Percentiles rank a stretch among this genome's conserved stretches.
These are phyloP conservation scores for Cutaneotrichosporon cavernicola DNA, from an alignment of 1,284 basidiomycete genomes.

Conservation along the genomic window DNA sequence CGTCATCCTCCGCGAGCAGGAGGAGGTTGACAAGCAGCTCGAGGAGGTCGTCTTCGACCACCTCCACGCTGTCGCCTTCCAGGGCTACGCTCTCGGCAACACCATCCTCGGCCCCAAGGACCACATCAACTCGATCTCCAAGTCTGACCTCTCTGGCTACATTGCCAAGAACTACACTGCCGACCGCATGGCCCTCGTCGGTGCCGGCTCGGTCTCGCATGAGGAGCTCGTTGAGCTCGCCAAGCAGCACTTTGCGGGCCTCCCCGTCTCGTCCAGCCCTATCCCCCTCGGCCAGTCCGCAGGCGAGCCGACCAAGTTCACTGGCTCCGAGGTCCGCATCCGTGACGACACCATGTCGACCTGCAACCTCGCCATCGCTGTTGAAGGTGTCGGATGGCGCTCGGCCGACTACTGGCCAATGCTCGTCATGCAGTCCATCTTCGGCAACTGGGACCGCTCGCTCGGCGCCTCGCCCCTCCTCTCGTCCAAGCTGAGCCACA, in stretches of 20 bases:
- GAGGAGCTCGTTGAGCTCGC: slow-evolving; percentile 90
- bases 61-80: slow-evolving; percentile 91
- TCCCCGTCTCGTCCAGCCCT: slow-evolving; percentile 84
- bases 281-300: slow-evolving; percentile 77
- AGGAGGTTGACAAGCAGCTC: slow-evolving; percentile 97
- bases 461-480: slow-evolving; percentile 87
- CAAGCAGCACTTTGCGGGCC: slow-evolving; percentile 84
- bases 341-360: slow-evolving; percentile 89
- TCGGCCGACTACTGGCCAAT: slow-evolving; percentile 99
- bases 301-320: slow-evolving; percentile 75
- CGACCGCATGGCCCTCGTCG: slow-evolving; percentile 98
- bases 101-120: slow-evolving; percentile 96
- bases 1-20: slow-evolving; percentile 95
- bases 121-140: slow-evolving; percentile 94
- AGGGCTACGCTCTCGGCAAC: slow-evolving; percentile 82
- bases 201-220: slow-evolving; percentile 93
- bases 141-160: slow-evolving; percentile 83
- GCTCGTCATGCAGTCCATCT: slow-evolving; percentile 97
- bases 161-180: slow-evolving; percentile 98
- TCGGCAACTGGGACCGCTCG: slow-evolving; percentile 99
- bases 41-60: slow-evolving; percentile 99
- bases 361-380: slow-evolving; percentile 91
- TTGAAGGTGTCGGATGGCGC: slow-evolving; percentile 97
- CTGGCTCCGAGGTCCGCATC: slow-evolving; percentile 93
- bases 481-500: slow-evolving; percentile 86